Percentiles rank a stretch among this genome's conserved stretches.
Conservation (phyloP, 2,329 filamentous ascomycete species). For the Lasiodiplodia sp. region DNA sequence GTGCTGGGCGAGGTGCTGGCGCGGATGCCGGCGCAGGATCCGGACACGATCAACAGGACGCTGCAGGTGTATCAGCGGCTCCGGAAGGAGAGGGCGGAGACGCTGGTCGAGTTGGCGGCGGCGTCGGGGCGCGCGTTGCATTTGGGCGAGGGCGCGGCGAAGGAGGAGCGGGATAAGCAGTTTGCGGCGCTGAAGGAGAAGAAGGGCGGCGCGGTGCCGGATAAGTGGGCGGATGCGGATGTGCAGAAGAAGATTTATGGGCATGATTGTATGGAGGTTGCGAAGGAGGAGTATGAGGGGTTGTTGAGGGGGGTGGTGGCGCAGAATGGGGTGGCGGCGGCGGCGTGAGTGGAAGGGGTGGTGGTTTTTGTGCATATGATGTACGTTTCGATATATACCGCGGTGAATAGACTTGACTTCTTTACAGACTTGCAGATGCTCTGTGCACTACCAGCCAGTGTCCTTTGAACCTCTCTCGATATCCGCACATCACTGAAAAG, state of each 20-base stretch:
- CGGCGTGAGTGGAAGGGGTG: too few species aligned
- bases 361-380: neutral
- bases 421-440: too few species aligned
- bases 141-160: slow-evolving; percentile 64
- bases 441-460: too few species aligned
- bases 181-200: slow-evolving; percentile 57
- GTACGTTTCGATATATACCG: too few species aligned
- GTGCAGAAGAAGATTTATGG: slow-evolving; percentile 59
- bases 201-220: slow-evolving; percentile 51
- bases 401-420: too few species aligned
- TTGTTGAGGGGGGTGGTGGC: slow-evolving; percentile 1
- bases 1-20: slow-evolving; percentile 62
- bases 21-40: slow-evolving; percentile 54
- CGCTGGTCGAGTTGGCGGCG: slow-evolving; percentile 64
- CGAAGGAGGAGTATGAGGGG: slow-evolving; percentile 52
- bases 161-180: slow-evolving; percentile 64
- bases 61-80: slow-evolving; percentile 64
- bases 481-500: too few species aligned
- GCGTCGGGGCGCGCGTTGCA: slow-evolving; percentile 63
- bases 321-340: neutral
- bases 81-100: slow-evolving; percentile 64
- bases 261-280: slow-evolving; percentile 53
- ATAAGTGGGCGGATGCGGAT: slow-evolving; percentile 62
- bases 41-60: slow-evolving; percentile 59
- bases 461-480: too few species aligned